Evolutionary conservation across 2,329 filamentous ascomycete genomes (phyloP), one percentile per base, ranked within the genome.

Genomic region (Fusarium sacchari): DNA sequence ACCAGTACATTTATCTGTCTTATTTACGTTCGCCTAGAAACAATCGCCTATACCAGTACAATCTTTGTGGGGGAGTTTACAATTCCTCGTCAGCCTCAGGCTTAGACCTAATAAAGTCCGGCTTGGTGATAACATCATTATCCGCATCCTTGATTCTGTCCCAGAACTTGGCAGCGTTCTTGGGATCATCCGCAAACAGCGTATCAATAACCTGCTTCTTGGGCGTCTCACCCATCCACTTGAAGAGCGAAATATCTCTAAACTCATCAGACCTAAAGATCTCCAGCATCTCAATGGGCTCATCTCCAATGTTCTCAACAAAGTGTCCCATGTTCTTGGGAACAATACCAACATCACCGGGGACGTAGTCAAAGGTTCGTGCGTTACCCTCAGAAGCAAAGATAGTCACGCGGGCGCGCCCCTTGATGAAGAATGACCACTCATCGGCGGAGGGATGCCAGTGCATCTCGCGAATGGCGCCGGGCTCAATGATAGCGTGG

Each of bases 391-490:
- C 88, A 5, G 92, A 87, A 1, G 89, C 91, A 78, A 95, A 95
- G 73, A 95, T 88, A 20, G 93, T 95, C 20, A 94, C 88, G 37
- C 93, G 88, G 0, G 92, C 93, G 44, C 89, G 89, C 0, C 93
- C 93, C 32, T 84, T 83, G 79, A 95, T 89, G 84, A 95, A 94
- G 82, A 93, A 95, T 12, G 90, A 93, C 93, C 93, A 95, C 80
- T 95, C 93, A 77, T 95, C 93, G 18, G 92, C 92, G 49, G 89
- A 90, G 1, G 92, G 92, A 78, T 95, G 93, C 93, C 93, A 95
- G 84, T 95, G 93, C 87, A 95, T 94, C 83, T 94, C 93, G 15
- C 93, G 88, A 79, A 95, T 85, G 0, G 91, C 92, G 20, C 92
- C 92, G 0, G 93, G 92, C 72, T 92, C 85, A 69, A 95, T 93